These are phyloP conservation scores for Aspergillus pseudoviridinutans DNA, from an alignment of 2,329 filamentous ascomycete species.

Conservation along the genomic window DNA sequence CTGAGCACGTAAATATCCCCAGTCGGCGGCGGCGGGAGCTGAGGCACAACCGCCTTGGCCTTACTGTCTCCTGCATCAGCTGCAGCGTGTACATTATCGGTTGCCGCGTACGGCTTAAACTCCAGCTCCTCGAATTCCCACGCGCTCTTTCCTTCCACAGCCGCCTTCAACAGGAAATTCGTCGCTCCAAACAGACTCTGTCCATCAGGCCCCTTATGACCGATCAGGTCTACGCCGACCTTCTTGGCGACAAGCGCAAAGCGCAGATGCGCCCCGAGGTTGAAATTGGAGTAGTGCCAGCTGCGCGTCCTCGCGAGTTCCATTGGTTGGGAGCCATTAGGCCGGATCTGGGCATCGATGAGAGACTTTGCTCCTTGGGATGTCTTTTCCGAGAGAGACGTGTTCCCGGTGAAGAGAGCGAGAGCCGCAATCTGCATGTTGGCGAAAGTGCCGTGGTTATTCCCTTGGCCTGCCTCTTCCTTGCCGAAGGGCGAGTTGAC, in stretches of 20 bases:
- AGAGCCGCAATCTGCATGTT: neutral
- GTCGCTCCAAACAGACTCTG: neutral
- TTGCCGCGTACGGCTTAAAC: neutral
- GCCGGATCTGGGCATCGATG: neutral
- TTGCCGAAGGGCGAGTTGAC: neutral
- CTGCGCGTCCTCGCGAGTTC: constrained; percentile 1
- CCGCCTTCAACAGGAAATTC: neutral
- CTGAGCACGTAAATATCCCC: neutral
- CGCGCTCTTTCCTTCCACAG: neutral
- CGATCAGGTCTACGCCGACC: neutral
- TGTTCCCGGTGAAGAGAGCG: neutral
- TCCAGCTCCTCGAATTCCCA: neutral
- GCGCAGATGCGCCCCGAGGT: neutral
- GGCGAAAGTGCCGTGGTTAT: neutral
- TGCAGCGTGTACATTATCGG: neutral
- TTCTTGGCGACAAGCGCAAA: neutral
- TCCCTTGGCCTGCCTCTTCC: neutral
- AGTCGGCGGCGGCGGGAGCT: neutral
- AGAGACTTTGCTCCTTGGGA: neutral
- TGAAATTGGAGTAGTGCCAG: constrained; percentile 6
- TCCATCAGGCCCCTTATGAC: neutral
- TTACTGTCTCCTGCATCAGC: neutral
- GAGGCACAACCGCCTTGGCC: neutral
- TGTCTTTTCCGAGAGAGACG: neutral
- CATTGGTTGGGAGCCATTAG: neutral